These are phyloP conservation scores for Cardamine chenopodiifolia DNA, from an alignment of 345 rosid genomes.

Conservation along the genomic window DNA sequence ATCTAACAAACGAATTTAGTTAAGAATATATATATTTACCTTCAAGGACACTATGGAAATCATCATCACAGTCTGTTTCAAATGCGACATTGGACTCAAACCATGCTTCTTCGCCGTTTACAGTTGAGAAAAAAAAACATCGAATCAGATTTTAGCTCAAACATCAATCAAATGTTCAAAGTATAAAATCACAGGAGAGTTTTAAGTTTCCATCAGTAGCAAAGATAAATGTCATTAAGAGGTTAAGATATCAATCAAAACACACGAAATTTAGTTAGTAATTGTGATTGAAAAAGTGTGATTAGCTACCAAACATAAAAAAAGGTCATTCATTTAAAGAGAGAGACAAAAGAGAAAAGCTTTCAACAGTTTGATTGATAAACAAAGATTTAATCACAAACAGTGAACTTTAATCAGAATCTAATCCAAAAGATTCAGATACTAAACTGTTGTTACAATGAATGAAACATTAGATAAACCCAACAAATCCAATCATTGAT, in stretches of 20 bases:
- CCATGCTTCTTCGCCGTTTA: conserved; percentile 70
- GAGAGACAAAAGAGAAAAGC: not conserved
- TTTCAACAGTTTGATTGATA: conserved; percentile 18
- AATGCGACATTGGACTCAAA: conserved; percentile 66
- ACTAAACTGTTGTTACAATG: not conserved
- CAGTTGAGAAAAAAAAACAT: conserved; percentile 43
- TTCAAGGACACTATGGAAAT: conserved; percentile 78
- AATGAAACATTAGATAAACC: not conserved
- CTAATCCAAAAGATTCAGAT: conserved; percentile 33
- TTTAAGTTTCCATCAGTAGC: not conserved
- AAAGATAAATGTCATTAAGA: not conserved
- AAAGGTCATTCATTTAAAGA: not conserved
- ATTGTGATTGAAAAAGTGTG: not conserved
- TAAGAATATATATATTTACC: conserved; percentile 45
- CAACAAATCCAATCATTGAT: conserved; percentile 6
- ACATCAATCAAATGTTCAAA: conserved; percentile 8
- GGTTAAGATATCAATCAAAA: not conserved
- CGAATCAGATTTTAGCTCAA: conserved; percentile 5
- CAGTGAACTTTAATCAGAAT: conserved; percentile 27
- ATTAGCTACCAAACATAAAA: not conserved
- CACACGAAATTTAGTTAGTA: not conserved
- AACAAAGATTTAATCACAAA: conserved; percentile 7
- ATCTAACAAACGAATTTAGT: not conserved
- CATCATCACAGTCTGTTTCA: conserved; percentile 90
- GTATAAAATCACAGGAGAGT: not conserved